phyloP scores from a whole-genome alignment of 208 protist genomes.

The Acanthamoeba lenticulata region DNA sequence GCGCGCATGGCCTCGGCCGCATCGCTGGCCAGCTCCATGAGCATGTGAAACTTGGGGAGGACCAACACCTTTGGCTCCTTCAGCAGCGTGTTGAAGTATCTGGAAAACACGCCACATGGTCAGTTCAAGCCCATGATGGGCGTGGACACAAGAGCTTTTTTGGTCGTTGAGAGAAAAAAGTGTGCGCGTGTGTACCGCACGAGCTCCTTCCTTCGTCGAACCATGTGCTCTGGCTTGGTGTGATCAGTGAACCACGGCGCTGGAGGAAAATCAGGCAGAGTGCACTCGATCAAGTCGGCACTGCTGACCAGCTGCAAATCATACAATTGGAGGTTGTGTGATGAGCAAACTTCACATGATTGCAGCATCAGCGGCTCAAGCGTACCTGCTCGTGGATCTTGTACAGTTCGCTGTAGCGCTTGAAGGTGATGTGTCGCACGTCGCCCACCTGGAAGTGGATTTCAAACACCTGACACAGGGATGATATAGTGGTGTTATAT shows the following conservation, averaged over 20 bases:
- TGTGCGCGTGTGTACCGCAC: background rate
- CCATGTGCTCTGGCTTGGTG: constrained; percentile 54
- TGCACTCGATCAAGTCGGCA: background rate
- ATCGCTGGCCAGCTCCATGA: background rate
- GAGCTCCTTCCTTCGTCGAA: constrained; percentile 29
- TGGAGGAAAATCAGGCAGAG: constrained; percentile 22
- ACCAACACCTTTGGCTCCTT: constrained; percentile 27
- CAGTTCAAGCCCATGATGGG: background rate
- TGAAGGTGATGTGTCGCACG: background rate
- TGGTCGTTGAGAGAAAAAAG: no score
- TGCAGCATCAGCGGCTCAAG: background rate
- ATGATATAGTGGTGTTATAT: background rate
- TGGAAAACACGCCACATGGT: background rate
- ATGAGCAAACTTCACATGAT: background rate
- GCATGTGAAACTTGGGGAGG: background rate
- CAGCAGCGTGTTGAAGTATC: background rate
- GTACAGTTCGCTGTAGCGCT: background rate
- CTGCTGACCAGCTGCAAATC: background rate
- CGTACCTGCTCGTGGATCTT: background rate
- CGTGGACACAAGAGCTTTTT: no score
- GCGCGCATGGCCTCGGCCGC: background rate
- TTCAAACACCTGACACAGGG: background rate
- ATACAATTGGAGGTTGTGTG: background rate
- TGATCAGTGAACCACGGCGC: constrained; percentile 49
- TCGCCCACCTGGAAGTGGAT: background rate